These are phyloP conservation scores for Aspergillus incahuasiensis DNA, from an alignment of 495 filamentous ascomycete species.

Conservation along the genomic window DNA sequence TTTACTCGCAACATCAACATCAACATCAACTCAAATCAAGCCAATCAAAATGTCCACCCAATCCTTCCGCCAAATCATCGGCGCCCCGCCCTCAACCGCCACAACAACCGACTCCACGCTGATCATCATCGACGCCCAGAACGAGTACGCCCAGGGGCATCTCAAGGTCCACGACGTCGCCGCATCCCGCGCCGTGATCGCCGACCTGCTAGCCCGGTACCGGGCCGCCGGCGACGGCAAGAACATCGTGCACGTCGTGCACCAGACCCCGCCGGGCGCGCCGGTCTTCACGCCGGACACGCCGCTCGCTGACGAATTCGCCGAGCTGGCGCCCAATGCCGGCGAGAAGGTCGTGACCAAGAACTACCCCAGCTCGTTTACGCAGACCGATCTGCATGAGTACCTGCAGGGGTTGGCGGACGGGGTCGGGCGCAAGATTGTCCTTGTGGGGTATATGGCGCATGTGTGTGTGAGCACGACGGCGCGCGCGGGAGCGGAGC, in stretches of 20 bases:
- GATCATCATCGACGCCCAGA: constrained; percentile 63
- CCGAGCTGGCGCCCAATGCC: constrained; percentile 40
- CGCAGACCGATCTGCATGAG: constrained; percentile 41
- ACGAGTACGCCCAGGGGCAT: constrained; percentile 53
- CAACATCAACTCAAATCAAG: no score
- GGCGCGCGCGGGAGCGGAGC: constrained; percentile 48
- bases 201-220: constrained; percentile 47
- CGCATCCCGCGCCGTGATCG: constrained; percentile 43
- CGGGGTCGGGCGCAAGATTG: constrained; percentile 42
- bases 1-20: no score
- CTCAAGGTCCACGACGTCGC: constrained; percentile 47
- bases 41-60: constrained; percentile 15
- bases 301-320: constrained; percentile 48
- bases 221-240: constrained; percentile 32
- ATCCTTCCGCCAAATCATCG: constrained; percentile 49
- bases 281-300: constrained; percentile 57
- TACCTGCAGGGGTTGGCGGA: constrained; percentile 31
- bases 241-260: constrained; percentile 48
- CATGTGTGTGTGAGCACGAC: constrained; percentile 62
- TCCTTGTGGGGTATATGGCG: constrained; percentile 53
- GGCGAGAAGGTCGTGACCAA: constrained; percentile 49
- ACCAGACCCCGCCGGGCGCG: constrained; percentile 48
- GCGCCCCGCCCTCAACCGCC: constrained; percentile 44
- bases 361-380: constrained; percentile 42
- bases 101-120: constrained; percentile 49